Evolutionary conservation across 805 yeast species (phyloP), one percentile per base, ranked within the genome.

Genomic region (Ogataea glucozyma): DNA sequence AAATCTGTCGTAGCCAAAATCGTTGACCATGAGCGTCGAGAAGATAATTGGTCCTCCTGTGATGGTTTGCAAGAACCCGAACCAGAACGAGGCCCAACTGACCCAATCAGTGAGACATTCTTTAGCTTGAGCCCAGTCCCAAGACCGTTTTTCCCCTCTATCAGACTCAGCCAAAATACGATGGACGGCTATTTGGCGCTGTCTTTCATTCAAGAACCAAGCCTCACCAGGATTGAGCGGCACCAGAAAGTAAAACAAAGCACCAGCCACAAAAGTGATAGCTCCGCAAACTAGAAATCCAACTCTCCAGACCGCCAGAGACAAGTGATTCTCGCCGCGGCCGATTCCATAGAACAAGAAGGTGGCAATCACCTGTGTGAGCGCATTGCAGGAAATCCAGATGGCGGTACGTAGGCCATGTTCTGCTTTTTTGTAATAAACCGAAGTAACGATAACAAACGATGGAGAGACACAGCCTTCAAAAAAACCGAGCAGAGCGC

Each of bases 391-490:
- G 29, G 72, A 69, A 41, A 69, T 62, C 72, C 75, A 72, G 22
- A 67, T 51, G 23, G 67, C 48, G 8, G 53, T 53, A 26, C 60
- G 35, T 26, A 53, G 30, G 14, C 58, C 65, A 36, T 70, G 76
- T 46, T 74, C 78, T n/a, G 67, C 66, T 44, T 70, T 66, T 45
- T 67, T 74, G 67, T 78, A 81, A 71, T 77, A 81, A 53, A 77
- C 81, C 24, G 76, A 57, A 5, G 83, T 79, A 23, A 80, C 57
- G 20, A 77, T 66, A 27, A 78, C 72, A 57, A 74, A 75, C 2
- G 81, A 76, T 2, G 87, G 85, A 5, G 79, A 71, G 20, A 80
- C 72, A 21, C 73, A 66, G 38, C 77, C 68, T 57, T 79, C 84
- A 6, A 76, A 64, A 48, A 69, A 61, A 5, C 84, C 85, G 21